phyloP scores from a whole-genome alignment of 2,329 filamentous ascomycete genomes.

The Trichoderma sp. region DNA sequence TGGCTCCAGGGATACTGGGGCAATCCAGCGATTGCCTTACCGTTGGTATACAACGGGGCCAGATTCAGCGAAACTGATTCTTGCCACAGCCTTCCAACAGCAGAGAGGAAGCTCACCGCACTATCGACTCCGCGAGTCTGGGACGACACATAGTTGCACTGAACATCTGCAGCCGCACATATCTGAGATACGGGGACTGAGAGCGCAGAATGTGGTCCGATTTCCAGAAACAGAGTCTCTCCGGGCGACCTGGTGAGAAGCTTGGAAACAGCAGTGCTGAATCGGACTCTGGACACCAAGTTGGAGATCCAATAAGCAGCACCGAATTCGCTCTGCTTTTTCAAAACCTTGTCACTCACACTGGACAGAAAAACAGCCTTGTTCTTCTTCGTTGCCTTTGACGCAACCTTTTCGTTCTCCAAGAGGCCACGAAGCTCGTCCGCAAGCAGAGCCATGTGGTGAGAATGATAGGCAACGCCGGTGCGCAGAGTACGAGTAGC shows the following conservation, averaged over 20 bases:
- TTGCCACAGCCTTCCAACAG: constrained; percentile 23
- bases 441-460: constrained; percentile 31
- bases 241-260: constrained; percentile 20
- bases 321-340: constrained; percentile 7
- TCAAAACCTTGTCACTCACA: constrained; percentile 18
- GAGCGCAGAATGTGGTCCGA: constrained; percentile 35
- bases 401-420: constrained; percentile 6
- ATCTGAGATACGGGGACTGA: constrained; percentile 33
- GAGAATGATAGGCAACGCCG: constrained; percentile 36
- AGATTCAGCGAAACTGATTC: constrained; percentile 14
- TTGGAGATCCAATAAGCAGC: constrained; percentile 24
- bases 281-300: constrained; percentile 27
- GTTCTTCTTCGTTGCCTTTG: background rate
- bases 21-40: constrained; percentile 22
- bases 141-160: constrained; percentile 23
- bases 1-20: constrained; percentile 24
- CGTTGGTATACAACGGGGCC: constrained; percentile 12
- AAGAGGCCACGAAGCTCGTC: constrained; percentile 15
- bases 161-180: background rate
- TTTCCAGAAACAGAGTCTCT: constrained; percentile 29
- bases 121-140: constrained; percentile 12
- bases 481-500: constrained; percentile 33
- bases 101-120: constrained; percentile 12
- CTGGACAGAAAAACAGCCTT: constrained; percentile 19
- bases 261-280: constrained; percentile 23